These are phyloP conservation scores for Purpureocillium takamizusanense DNA, from an alignment of 2,329 filamentous ascomycete genomes.

Conservation along the genomic window DNA sequence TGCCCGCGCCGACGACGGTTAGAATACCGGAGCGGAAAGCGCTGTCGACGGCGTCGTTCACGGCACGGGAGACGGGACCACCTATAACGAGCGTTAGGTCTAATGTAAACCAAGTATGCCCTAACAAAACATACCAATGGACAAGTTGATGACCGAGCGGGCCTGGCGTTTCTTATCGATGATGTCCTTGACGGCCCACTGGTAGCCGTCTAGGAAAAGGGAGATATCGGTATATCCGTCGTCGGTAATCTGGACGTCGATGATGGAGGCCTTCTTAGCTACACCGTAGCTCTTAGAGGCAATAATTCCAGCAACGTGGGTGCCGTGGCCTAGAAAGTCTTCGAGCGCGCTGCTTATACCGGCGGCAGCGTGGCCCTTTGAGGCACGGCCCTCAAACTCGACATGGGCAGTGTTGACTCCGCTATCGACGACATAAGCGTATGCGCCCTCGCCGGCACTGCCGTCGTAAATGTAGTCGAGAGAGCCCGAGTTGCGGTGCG, in stretches of 20 bases:
- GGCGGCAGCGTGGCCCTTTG: constrained; percentile 24
- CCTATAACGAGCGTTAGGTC: too few species aligned
- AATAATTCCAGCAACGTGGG: constrained; percentile 37
- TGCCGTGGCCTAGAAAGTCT: constrained; percentile 35
- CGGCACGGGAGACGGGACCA: not conserved
- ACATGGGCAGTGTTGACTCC: constrained; percentile 38
- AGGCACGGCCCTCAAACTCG: constrained; percentile 34
- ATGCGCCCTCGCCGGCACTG: constrained; percentile 30
- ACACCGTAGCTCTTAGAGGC: constrained; percentile 35
- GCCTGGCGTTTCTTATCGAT: constrained; percentile 23
- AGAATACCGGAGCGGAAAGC: not conserved
- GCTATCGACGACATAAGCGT: constrained; percentile 46
- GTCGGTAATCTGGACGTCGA: constrained; percentile 37
- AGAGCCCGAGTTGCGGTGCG: constrained; percentile 23
- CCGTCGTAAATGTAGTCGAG: constrained; percentile 31
- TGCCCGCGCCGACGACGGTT: not conserved
- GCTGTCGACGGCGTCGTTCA: not conserved
- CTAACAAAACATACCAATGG: too few species aligned
- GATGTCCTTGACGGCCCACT: constrained; percentile 34
- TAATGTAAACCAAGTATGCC: too few species aligned
- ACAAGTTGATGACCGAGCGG: constrained; percentile 46
- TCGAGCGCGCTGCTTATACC: constrained; percentile 20
- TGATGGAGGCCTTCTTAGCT: constrained; percentile 30
- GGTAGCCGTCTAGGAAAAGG: constrained; percentile 19
- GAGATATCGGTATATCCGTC: constrained; percentile 5